Evolutionary conservation across 805 yeast genomes (phyloP), one percentile per base, ranked within the genome.

Genomic region (Teunomyces panamensis): DNA sequence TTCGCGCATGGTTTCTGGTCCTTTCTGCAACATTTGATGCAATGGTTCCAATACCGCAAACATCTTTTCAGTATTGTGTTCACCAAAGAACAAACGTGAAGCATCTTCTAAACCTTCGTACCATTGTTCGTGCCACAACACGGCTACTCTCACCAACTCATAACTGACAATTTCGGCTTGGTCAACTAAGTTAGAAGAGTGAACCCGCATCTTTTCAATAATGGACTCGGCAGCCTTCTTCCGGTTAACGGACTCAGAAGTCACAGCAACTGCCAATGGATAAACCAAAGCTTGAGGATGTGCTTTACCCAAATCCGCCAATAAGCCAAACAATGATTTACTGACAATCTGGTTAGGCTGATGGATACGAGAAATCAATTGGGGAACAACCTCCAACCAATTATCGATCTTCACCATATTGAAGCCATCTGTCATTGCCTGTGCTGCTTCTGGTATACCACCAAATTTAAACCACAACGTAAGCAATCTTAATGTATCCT

Each of bases 71-170:
- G 92, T 87, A 60, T 94, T 90, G 57, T 89, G 94, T 52, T 94
- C 99, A 30, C 95, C 96, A 66, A 90, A 92, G 71, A 85, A 94
- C 45, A 87, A 78, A 49, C 97, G 76, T 3, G 97, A 90, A 0
- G 99, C 99, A 70, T 94, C 97, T 63, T 94, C 99, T 29, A 94
- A 74, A 2, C 96, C 97, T 68, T 92, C 98, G 57, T 90, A 91
- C 99, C 99, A 94, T 62, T 87, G 85, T 60, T 94, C 99, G 59
- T 90, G 96, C 97, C 99, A 91, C 50, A 94, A 68, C 3, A 92
- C 97, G 1, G 98, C 97, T 13, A 90, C 96, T 55, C 98, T 75
- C 52, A 94, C 91, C 48, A 94, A 78, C 60, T 94, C 99, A 55
- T 84, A 84, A 68, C 96, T 87, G n/a, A 94, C 97, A 47, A 91